phyloP scores from a whole-genome alignment of 108 stramenopile genomes.

The Nitzschia sp. region DNA sequence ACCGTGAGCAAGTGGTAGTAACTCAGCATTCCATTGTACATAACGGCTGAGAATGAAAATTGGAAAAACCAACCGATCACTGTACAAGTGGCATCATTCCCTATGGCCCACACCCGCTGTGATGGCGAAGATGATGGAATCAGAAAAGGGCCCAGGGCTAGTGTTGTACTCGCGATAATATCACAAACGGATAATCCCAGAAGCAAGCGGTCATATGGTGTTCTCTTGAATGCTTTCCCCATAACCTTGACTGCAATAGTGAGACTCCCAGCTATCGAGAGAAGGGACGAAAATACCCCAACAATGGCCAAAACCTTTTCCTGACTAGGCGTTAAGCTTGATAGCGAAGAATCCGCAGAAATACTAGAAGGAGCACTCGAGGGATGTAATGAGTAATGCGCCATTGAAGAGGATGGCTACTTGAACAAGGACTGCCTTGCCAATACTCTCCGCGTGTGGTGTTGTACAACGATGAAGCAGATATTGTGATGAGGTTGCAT shows the following conservation, averaged over 20 bases:
- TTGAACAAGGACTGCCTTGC: not conserved
- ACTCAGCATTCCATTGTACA: conserved; percentile 31
- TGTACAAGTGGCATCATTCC: conserved; percentile 17
- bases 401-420: not conserved
- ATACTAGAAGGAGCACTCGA: not conserved
- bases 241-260: not conserved
- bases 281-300: not conserved
- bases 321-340: conserved; percentile 1
- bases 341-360: not conserved
- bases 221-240: not conserved
- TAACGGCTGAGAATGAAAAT: conserved; percentile 6
- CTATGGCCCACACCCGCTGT: conserved; percentile 14
- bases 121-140: not conserved
- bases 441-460: too few relatives aligned
- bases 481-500: too few relatives aligned
- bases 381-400: not conserved
- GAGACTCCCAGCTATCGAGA: not conserved
- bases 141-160: conserved; percentile 2
- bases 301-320: conserved; percentile 9
- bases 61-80: conserved; percentile 4
- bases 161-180: conserved; percentile 3
- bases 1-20: conserved; percentile 30
- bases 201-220: conserved; percentile 11
- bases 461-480: too few relatives aligned
- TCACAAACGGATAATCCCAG: conserved; percentile 5